Base-by-base conservation (phyloP, 495 filamentous ascomycete species). In the Penicillium antarcticum region DNA sequence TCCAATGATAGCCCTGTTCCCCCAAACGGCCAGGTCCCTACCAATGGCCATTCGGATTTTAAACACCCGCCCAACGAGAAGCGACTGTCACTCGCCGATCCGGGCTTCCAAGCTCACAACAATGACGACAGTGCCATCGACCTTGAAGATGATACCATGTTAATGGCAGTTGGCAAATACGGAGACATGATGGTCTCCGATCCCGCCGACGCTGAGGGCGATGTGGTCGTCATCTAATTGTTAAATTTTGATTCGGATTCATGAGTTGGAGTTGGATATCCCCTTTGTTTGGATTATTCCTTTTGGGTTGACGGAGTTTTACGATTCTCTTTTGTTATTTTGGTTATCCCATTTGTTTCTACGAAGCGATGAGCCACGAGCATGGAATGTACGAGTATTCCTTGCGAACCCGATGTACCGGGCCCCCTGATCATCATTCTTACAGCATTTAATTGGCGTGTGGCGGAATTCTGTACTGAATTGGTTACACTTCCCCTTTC, bases 91-190 rank as follows among this genome's bases (percentile, higher is more conserved):
- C 54, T 70, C 4, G 19, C 66, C 12, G 73, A 74, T 12, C 35
- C 62, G 14, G 57, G 42, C 29, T 69, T 74, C 36, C 70, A 72
- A 55, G 60, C 59, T 1, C 59, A 67, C 1, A 73, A 75, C 49
- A 71, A 77, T 44, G 74, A 77, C 42, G 74, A 77, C 48, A 77
- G 74, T 38, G 74, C 72, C 7, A 77, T 77, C 47, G 74, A 72
- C 26, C 62, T 77, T 42, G 74, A 75, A 42, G 74, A 77, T 42
- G 72, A 75, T 47, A 68, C 72, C 1, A 70, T 77, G 65, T 45
- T 76, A 55, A 73, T 75, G 44, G 68, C 72, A 10, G 73, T 75
- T 44, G 71, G 73, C 45, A 77, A 77, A 70, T 77, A 77, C 39
- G 72, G 69, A 31, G 70, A 75, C 46, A 77, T 75, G 68, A 75